Percentiles rank a stretch among this genome's conserved stretches.
Conservation (phyloP, 2,329 filamentous ascomycete genomes). For the Pezicula rhizophila region DNA sequence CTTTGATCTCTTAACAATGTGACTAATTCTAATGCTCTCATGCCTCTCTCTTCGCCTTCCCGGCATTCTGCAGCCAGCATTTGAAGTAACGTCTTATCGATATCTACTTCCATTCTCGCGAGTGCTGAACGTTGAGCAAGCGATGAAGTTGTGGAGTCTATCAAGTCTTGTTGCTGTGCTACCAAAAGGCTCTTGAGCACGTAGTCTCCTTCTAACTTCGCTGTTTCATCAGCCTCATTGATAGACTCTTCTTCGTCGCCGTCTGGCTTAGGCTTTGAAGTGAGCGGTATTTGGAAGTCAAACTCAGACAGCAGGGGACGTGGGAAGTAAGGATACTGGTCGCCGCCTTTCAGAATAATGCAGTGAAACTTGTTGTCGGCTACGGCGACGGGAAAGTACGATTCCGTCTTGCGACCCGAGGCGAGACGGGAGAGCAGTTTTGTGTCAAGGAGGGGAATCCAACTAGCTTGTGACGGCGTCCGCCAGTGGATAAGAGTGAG, state of each 20-base stretch:
- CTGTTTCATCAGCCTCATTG: conserved; percentile 41
- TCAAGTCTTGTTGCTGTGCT: conserved; percentile 68
- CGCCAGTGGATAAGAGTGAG: conserved; percentile 90
- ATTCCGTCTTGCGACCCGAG: conserved; percentile 78
- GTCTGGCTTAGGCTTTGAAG: conserved; percentile 41
- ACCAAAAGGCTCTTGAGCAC: conserved; percentile 68
- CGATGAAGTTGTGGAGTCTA: conserved; percentile 60
- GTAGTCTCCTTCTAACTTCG: conserved; percentile 72
- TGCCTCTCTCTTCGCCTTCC: conserved; percentile 85
- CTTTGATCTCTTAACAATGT: conserved; percentile 75
- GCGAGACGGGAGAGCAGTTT: conserved; percentile 75
- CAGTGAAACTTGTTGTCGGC: conserved; percentile 92
- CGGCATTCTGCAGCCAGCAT: conserved; percentile 85
- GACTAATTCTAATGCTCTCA: conserved; percentile 91
- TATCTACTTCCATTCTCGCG: conserved; percentile 68
- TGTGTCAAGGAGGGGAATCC: conserved; percentile 91
- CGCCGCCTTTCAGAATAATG: conserved; percentile 95
- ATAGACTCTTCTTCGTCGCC: conserved; percentile 28
- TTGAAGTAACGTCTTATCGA: conserved; percentile 87
- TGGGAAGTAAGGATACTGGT: conserved; percentile 89
- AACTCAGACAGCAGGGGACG: conserved; percentile 88
- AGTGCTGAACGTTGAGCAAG: conserved; percentile 62
- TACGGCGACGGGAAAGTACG: conserved; percentile 92
- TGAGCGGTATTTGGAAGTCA: conserved; percentile 79
- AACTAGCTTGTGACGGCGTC: conserved; percentile 73